Conservation (phyloP, 805 yeast genomes). For the Ogataea angusta region DNA sequence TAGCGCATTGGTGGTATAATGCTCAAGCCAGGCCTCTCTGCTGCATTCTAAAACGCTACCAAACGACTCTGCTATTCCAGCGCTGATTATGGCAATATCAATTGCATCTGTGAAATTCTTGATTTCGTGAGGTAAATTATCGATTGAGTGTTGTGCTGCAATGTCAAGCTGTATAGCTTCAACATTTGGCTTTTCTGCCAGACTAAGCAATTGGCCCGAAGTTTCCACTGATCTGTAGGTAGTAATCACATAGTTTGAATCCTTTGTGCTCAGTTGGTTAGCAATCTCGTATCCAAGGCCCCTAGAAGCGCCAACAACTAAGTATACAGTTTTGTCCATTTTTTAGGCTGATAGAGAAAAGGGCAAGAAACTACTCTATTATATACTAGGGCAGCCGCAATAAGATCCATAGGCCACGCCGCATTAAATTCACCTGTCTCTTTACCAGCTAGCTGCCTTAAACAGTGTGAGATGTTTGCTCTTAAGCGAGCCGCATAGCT, state of each 20-base stretch:
- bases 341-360: not conserved
- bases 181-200: conserved; percentile 17
- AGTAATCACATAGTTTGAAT: conserved; percentile 5
- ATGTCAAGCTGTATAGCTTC: conserved; percentile 23
- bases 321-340: conserved; percentile 1
- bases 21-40: not conserved
- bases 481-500: no score
- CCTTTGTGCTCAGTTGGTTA: not conserved
- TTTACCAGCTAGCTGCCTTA: no score
- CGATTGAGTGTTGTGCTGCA: conserved; percentile 18
- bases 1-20: conserved; percentile 24
- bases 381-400: no score
- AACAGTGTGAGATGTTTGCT: no score
- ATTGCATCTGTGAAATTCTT: conserved; percentile 19
- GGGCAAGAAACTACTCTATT: no score
- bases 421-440: no score
- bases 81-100: conserved; percentile 37
- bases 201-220: conserved; percentile 15
- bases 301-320: conserved; percentile 10
- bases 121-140: conserved; percentile 14
- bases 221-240: not conserved
- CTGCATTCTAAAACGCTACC: not conserved
- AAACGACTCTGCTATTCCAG: conserved; percentile 21
- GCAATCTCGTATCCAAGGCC: conserved; percentile 8
- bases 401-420: no score